These are phyloP conservation scores for Musa acuminata DNA, from an alignment of 176 grass and related monocot genomes.

Conservation along the genomic window DNA sequence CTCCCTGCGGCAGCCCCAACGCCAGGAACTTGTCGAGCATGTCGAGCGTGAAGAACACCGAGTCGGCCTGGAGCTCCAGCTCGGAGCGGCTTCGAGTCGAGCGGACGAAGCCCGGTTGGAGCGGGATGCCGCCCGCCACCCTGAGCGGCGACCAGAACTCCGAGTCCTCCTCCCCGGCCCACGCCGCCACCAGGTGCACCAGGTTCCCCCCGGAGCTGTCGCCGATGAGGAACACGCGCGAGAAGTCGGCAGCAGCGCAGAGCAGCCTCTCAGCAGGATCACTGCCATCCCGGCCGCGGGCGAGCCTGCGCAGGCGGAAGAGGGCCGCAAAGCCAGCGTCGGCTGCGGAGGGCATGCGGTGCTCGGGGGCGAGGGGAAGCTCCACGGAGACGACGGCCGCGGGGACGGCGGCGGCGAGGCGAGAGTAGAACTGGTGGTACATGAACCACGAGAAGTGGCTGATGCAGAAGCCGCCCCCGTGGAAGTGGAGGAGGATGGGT, in stretches of 20 bases:
- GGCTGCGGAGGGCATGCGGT: slow-evolving; percentile 45
- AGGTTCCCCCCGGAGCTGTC: slow-evolving; percentile 89
- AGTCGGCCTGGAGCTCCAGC: slow-evolving; percentile 32
- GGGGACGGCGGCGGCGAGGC: slow-evolving; percentile 36
- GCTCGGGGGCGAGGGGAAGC: slow-evolving; percentile 63
- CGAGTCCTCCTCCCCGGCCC: slow-evolving; percentile 5
- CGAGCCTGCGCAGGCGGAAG: slow-evolving; percentile 26
- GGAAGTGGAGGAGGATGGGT: slow-evolving; percentile 53
- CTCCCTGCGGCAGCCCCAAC: slow-evolving; percentile 50
- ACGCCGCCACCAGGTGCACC: slow-evolving; percentile 40
- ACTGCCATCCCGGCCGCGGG: slow-evolving; percentile 1
- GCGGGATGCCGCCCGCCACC: slow-evolving; percentile 54
- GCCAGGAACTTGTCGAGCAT: slow-evolving; percentile 73
- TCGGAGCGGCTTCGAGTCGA: slow-evolving; percentile 63
- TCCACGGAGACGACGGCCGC: slow-evolving; percentile 52
- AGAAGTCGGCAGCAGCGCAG: slow-evolving; percentile 34
- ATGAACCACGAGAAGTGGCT: slow-evolving; percentile 51
- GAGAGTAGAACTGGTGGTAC: slow-evolving; percentile 81
- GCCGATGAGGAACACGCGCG: slow-evolving; percentile 63
- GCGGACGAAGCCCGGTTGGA: slow-evolving; percentile 73
- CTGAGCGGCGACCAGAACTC: slow-evolving; percentile 38
- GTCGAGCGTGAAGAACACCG: slow-evolving; percentile 85
- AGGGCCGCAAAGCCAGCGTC: slow-evolving; percentile 40
- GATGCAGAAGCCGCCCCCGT: slow-evolving; percentile 81
- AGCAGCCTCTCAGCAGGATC: slow-evolving; percentile 25